Percentiles rank a stretch among this genome's conserved stretches.
These are phyloP conservation scores for Mycena vulgaris DNA, from an alignment of 768 basidiomycete species.

Conservation along the genomic window DNA sequence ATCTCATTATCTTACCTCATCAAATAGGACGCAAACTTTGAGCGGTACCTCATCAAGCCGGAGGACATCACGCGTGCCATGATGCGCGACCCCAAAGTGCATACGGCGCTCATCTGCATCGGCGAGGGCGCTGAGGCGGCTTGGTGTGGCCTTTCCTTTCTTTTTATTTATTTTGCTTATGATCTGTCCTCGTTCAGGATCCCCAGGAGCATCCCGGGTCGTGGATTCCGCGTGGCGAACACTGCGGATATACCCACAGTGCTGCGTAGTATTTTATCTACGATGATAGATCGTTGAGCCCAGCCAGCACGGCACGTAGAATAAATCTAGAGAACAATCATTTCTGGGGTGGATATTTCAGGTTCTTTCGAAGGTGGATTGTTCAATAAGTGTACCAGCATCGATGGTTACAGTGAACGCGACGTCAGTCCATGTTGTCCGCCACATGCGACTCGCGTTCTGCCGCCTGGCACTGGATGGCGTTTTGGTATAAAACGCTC, in stretches of 20 bases:
- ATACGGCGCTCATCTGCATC: conserved; percentile 78
- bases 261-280: conserved; percentile 71
- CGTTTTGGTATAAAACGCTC: background rate
- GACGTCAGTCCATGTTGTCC: no score
- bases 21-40: conserved; percentile 75
- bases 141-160: conserved; percentile 58
- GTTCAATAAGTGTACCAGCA: no score
- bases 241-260: conserved; percentile 78
- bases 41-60: conserved; percentile 71
- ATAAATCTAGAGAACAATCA: no score
- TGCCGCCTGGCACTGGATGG: no score
- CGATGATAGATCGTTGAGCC: conserved; percentile 66
- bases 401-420: no score
- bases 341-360: no score
- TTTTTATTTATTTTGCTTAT: background rate
- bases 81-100: conserved; percentile 74
- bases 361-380: no score
- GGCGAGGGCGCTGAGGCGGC: conserved; percentile 77
- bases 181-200: conserved; percentile 58
- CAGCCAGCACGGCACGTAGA: no score
- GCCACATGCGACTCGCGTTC: no score
- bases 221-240: conserved; percentile 71
- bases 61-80: conserved; percentile 72
- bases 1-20: background rate
- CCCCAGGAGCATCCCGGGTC: conserved; percentile 72